Evolutionary conservation across 257 asterid genomes (phyloP).

Genomic region (Solanum sejunctum): DNA sequence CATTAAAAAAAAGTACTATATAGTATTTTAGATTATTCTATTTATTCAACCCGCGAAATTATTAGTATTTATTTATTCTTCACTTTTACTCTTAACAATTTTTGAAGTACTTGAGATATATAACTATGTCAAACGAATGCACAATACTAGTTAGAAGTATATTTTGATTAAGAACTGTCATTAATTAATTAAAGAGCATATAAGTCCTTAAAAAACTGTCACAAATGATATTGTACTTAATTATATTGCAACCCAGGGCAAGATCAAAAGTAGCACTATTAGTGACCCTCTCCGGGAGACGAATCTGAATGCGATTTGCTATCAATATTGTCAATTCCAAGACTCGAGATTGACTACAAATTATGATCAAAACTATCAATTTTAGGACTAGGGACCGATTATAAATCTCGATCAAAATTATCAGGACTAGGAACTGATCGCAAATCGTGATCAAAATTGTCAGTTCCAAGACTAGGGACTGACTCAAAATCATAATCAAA

Average conservation of each 20-base stretch:
- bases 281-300: not conserved
- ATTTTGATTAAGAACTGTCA: not conserved
- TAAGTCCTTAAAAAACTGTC: not conserved
- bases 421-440: not conserved
- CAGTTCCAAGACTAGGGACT: constrained; percentile 2
- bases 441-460: not conserved
- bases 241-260: not conserved
- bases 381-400: not conserved
- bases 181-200: not conserved
- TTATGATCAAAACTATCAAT: no score
- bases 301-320: not conserved
- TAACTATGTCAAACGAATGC: not conserved
- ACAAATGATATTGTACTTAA: not conserved
- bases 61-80: not conserved
- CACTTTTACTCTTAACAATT: not conserved
- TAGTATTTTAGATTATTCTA: no score
- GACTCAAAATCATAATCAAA: not conserved
- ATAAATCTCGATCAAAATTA: not conserved
- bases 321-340: not conserved
- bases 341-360: not conserved
- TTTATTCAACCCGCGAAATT: no score
- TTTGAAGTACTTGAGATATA: not conserved
- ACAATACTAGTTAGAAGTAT: not conserved
- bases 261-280: not conserved
- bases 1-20: no score